Evolutionary conservation across 2,329 filamentous ascomycete species (phyloP), one percentile per base, ranked within the genome.

Genomic region (Sporothrix pseudoabietina): DNA sequence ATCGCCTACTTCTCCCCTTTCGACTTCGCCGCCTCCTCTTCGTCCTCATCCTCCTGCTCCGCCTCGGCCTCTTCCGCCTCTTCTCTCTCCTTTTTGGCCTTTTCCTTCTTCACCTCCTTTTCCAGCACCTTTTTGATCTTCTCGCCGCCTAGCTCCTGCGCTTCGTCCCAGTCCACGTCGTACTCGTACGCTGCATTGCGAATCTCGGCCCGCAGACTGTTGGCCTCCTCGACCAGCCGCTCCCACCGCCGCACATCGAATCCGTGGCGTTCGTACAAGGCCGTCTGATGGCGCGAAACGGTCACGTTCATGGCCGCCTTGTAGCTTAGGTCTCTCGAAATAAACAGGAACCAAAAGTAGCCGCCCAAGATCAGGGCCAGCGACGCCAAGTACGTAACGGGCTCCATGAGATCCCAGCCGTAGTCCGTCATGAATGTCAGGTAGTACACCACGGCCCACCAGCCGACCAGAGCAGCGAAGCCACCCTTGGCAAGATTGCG

Each of bases 261-360:
- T 0, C 93, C 93, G 12, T 89, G 88, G 59, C 86, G 84, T 77
- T 92, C 86, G 80, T 98, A 97, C 12, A 97, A 84, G 71, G 90
- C 89, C 72, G 88, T 87, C 81, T 97, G 94, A 5, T 94, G 88
- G 49, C 90, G 87, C 52, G 89, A 93, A 52, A 97, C 92, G 7
- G 94, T 97, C 71, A 97, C 87, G 80, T 97, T 94, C 83, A 97
- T 89, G 39, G 94, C 94, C 2, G 91, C 91, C 77, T 92, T 91
- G 84, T 97, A 97, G 76, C 89, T 93, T 12, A 97, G 90, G 82
- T 97, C 94, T 26, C 92, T 89, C 82, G 94, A 97, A 83, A 97
- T 93, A 82, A 94, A 97, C 14, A 97, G 84, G 80, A 98, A 97
- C 93, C 94, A 98, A 71, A 97, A 85, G 79, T 98, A 98, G 77